Evolutionary conservation across 345 rosid species (phyloP), one percentile per base, ranked within the genome.

Genomic region (Xanthoceras sorbifolium): DNA sequence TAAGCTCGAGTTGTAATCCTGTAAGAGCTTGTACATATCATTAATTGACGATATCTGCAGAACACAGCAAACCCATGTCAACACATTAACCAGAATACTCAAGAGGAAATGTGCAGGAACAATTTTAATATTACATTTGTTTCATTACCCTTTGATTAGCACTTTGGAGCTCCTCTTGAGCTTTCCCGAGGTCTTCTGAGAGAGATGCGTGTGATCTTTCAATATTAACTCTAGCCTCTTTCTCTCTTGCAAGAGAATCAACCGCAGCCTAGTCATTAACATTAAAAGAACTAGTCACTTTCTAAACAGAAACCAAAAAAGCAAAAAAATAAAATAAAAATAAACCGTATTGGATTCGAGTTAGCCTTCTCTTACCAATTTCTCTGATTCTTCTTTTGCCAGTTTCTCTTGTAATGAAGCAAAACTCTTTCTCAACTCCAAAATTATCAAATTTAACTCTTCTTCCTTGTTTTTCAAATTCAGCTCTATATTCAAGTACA

Each of bases 21-120:
- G 99, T 66, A 96, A 76, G 64, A 92, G 88, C 87, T 91, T 92
- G 90, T 96, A 96, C 98, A 96, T 96, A 79, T 96, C 99, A 85
- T 87, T 93, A 9, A 92, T 81, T 5, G 99, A 92, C n/a, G 85
- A 79, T 84, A 93, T 90, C 99, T 96, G 91, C 84, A 85, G 64
- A 57, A 59, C 69, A 74, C 29, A 79, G 42, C 50, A 68, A 73
- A 50, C 32, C 44, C 23, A 17, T 4, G 76, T 26, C 76, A 44
- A 9, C 25, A 29, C 17, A 68, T 66, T 59, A 63, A 76, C 6
- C 7, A 36, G 40, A 59, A 71, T 74, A 83, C 64, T 34, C 36
- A 0, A 70, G n/a, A 26, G 36, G 75, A 42, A 40, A 20, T 48
- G 40, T 22, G 28, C 26, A n/a, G 70, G 34, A 9, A 26, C 31